Conservation (phyloP, 163 green algal genomes). For the Chlamydomonas reinhardtii region DNA sequence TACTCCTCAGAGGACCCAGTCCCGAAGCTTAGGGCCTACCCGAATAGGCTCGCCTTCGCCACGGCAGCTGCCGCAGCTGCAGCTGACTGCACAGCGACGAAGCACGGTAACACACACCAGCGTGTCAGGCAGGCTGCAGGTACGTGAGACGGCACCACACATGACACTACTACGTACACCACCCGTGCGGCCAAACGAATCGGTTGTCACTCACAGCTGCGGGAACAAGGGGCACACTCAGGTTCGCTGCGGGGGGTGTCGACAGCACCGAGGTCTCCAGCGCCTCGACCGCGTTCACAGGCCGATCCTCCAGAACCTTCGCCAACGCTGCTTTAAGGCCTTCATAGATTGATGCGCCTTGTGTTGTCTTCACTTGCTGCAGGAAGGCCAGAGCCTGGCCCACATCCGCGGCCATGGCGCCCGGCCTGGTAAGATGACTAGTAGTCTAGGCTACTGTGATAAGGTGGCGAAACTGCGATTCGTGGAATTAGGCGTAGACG, state of each 20-base stretch:
- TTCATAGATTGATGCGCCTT: conserved; percentile 27
- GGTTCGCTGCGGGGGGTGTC: conserved; percentile 3
- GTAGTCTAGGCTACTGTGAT: too few relatives aligned
- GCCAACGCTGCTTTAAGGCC: conserved; percentile 9
- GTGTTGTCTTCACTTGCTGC: conserved; percentile 15
- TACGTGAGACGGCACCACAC: too few relatives aligned
- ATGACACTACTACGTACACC: too few relatives aligned
- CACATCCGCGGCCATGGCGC: conserved; percentile 49
- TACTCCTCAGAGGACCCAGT: not conserved
- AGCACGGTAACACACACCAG: too few relatives aligned
- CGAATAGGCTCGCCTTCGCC: conserved; percentile 62
- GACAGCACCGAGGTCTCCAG: conserved; percentile 39
- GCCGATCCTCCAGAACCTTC: conserved; percentile 21
- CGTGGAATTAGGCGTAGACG: too few relatives aligned
- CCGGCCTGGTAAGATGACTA: not conserved
- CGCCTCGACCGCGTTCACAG: conserved; percentile 30
- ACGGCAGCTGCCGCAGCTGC: conserved; percentile 61
- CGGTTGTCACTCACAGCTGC: not conserved
- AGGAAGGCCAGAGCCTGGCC: conserved; percentile 31
- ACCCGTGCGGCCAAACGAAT: too few relatives aligned
- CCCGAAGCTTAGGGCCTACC: conserved; percentile 42
- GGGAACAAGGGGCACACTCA: conserved; percentile 20
- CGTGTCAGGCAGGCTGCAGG: too few relatives aligned
- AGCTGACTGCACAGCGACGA: conserved; percentile 49
- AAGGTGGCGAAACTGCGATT: too few relatives aligned